Conservation (phyloP, 768 basidiomycete species). For the Boletus vinaceobasis region DNA sequence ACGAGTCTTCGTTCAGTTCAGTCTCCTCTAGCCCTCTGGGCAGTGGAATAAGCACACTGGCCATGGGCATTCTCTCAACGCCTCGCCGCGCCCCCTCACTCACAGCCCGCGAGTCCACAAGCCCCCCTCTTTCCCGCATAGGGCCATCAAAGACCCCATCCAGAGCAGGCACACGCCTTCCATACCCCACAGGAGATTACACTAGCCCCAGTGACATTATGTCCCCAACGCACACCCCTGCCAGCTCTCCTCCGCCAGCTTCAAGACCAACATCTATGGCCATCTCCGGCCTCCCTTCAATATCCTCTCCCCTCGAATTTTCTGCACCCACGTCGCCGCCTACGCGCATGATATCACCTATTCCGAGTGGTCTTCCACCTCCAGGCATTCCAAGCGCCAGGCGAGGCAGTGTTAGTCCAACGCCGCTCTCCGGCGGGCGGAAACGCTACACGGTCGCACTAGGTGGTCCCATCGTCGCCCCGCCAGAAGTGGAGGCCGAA, state of each 20-base stretch:
- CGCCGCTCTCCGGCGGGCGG: slow-evolving; percentile 50
- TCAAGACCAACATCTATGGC: slow-evolving; percentile 42
- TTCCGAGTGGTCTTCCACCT: slow-evolving; percentile 37
- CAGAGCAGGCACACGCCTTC: slow-evolving; percentile 48
- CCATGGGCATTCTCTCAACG: slow-evolving; percentile 20
- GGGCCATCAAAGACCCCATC: slow-evolving; percentile 32
- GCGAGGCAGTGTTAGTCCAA: slow-evolving; percentile 60
- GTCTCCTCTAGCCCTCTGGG: slow-evolving; percentile 13
- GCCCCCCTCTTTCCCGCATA: slow-evolving; percentile 54
- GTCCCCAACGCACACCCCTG: slow-evolving; percentile 32
- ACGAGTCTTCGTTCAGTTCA: slow-evolving; percentile 25
- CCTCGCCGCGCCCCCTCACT: slow-evolving; percentile 31
- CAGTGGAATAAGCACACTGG: slow-evolving; percentile 13
- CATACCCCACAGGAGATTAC: slow-evolving; percentile 84
- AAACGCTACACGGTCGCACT: slow-evolving; percentile 87
- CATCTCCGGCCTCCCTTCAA: slow-evolving; percentile 44
- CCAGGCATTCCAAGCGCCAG: slow-evolving; percentile 40
- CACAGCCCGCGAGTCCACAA: slow-evolving; percentile 61
- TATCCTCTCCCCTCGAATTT: slow-evolving; percentile 24
- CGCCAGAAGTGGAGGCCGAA: slow-evolving; percentile 27
- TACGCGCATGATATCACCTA: slow-evolving; percentile 20
- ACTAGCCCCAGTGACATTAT: slow-evolving; percentile 56
- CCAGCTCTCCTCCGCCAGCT: slow-evolving; percentile 45
- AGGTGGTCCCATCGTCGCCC: slow-evolving; percentile 62
- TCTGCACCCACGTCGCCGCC: slow-evolving; percentile 23